Conservation (phyloP, 768 basidiomycete species). For the Mycena indigotica region DNA sequence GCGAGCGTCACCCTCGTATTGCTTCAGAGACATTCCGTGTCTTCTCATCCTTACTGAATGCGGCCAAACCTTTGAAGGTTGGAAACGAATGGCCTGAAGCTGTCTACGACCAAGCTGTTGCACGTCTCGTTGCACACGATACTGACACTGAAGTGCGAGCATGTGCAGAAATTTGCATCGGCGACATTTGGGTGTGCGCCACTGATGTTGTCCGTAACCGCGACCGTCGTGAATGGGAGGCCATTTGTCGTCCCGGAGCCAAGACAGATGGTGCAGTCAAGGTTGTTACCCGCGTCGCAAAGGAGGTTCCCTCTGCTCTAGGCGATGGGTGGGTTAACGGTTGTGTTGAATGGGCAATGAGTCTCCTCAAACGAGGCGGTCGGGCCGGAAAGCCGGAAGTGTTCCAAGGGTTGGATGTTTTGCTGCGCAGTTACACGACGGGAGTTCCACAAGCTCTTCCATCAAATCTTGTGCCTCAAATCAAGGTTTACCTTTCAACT, state of each 20-base stretch:
- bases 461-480: constrained; percentile 64
- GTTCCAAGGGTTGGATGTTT: constrained; percentile 73
- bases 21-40: constrained; percentile 87
- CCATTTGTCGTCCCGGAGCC: constrained; percentile 69
- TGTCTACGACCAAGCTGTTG: constrained; percentile 75
- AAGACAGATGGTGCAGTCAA: constrained; percentile 76
- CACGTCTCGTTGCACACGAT: constrained; percentile 72
- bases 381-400: constrained; percentile 77
- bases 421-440: constrained; percentile 54
- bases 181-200: constrained; percentile 86
- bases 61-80: constrained; percentile 66
- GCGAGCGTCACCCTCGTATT: constrained; percentile 87
- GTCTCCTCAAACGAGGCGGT: constrained; percentile 76
- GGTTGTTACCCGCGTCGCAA: constrained; percentile 84
- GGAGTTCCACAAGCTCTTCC: constrained; percentile 61
- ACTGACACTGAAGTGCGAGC: constrained; percentile 90
- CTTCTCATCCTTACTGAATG: constrained; percentile 79
- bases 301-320: constrained; percentile 55
- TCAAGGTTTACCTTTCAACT: constrained; percentile 74
- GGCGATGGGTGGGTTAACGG: constrained; percentile 81
- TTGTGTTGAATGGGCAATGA: constrained; percentile 76
- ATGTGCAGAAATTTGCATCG: constrained; percentile 80
- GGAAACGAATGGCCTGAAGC: constrained; percentile 65
- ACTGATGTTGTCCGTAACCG: constrained; percentile 68
- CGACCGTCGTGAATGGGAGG: constrained; percentile 78